Evolutionary conservation across 306 rosid species (phyloP).

Genomic region (Begonia peltatifolia): DNA sequence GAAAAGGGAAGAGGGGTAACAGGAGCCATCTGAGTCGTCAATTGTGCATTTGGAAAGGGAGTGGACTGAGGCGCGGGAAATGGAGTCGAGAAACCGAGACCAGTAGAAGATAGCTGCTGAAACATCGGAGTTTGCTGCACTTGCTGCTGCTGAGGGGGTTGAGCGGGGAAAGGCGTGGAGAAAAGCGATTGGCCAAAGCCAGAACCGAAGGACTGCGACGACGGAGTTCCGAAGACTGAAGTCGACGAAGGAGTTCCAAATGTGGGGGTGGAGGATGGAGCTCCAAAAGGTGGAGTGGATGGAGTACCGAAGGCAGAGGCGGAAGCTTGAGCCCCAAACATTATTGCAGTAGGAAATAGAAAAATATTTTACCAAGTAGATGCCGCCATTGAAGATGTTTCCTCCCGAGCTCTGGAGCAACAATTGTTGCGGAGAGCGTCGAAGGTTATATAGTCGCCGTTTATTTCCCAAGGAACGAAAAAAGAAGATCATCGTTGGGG

Average conservation of each 20-base stretch:
- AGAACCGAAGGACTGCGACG: conserved; percentile 30
- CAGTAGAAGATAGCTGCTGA: conserved; percentile 31
- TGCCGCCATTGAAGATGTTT: too few species aligned
- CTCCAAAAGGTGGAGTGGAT: conserved; percentile 22
- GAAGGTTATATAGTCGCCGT: too few species aligned
- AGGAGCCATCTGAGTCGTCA: conserved; percentile 87
- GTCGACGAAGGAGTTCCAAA: conserved; percentile 40
- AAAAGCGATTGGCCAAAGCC: conserved; percentile 54
- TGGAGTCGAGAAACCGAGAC: conserved; percentile 46
- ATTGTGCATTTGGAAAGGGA: conserved; percentile 38
- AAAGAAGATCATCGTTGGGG: too few species aligned
- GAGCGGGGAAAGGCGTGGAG: conserved; percentile 45
- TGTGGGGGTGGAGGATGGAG: conserved; percentile 37
- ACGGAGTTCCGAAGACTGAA: conserved; percentile 45
- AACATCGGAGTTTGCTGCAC: conserved; percentile 29
- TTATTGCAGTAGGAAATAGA: not conserved
- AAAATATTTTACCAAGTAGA: too few species aligned
- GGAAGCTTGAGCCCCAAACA: conserved; percentile 50
- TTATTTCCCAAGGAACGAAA: too few species aligned
- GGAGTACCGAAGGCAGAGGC: conserved; percentile 31
- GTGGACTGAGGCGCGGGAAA: conserved; percentile 30
- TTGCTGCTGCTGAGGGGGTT: conserved; percentile 21
- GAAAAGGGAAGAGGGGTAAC: conserved; percentile 84
- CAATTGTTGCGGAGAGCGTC: too few species aligned
- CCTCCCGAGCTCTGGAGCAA: too few species aligned